Percentiles rank a stretch among this genome's conserved stretches.
These are phyloP conservation scores for Harringtonia lauricola DNA, from an alignment of 2,329 filamentous ascomycete species.

Conservation along the genomic window DNA sequence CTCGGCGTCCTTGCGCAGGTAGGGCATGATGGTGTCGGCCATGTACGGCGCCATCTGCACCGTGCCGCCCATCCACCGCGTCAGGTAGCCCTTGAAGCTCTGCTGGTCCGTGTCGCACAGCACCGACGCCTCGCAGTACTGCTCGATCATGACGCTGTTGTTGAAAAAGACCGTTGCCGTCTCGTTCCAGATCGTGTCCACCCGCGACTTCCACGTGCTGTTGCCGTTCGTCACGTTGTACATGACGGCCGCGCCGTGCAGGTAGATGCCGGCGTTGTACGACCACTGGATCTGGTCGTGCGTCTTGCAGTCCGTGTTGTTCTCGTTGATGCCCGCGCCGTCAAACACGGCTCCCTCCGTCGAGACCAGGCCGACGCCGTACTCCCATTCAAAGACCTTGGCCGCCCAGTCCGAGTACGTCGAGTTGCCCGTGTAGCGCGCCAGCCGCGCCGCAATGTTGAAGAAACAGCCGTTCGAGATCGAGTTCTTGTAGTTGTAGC, in stretches of 20 bases:
- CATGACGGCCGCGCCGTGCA: constrained; percentile 8
- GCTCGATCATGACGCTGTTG: constrained; percentile 48
- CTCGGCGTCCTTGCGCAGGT: constrained; percentile 38
- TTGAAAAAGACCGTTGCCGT: constrained; percentile 44
- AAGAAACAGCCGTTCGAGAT: constrained; percentile 62
- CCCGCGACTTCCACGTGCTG: constrained; percentile 42
- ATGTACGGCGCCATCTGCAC: constrained; percentile 44
- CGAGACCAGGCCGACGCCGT: constrained; percentile 44
- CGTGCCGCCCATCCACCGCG: constrained; percentile 52
- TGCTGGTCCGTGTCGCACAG: constrained; percentile 61
- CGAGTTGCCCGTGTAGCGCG: constrained; percentile 65
- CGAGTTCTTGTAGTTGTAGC: constrained; percentile 58
- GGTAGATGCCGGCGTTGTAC: constrained; percentile 5
- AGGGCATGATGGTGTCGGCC: constrained; percentile 33
- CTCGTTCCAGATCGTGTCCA: constrained; percentile 45
- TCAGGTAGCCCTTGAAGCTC: constrained; percentile 66
- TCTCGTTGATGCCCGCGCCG: constrained; percentile 36
- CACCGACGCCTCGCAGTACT: constrained; percentile 49
- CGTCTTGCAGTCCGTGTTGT: constrained; percentile 20
- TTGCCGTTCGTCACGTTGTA: constrained; percentile 13
- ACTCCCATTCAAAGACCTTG: constrained; percentile 57
- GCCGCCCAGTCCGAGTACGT: constrained; percentile 71
- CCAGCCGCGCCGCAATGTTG: constrained; percentile 59
- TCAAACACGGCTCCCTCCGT: too few relatives aligned
- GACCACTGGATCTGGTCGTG: constrained; percentile 1